Evolutionary conservation across 148 eudicot species (phyloP).

Genomic region (Camellia sinensis): DNA sequence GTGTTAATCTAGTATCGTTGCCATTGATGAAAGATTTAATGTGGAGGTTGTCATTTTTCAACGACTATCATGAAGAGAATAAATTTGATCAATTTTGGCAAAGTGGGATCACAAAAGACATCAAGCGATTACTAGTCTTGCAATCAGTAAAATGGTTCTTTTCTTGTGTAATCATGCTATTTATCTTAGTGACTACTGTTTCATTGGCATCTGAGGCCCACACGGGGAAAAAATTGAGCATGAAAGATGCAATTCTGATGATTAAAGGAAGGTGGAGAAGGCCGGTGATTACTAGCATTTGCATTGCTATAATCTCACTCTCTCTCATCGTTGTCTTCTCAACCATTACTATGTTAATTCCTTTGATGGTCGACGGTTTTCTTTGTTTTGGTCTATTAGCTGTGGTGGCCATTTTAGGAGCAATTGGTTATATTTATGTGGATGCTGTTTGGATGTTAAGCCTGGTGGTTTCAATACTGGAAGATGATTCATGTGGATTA

Average conservation of each 20-base stretch:
- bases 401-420: background rate
- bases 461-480: constrained; percentile 2
- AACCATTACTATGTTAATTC: background rate
- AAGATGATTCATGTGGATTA: constrained; percentile 4
- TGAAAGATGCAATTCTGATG: background rate
- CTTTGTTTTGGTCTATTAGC: background rate
- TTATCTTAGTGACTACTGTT: constrained; percentile 4
- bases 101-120: background rate
- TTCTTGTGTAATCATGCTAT: background rate
- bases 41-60: background rate
- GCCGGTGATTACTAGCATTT: constrained; percentile 4
- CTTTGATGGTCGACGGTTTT: background rate
- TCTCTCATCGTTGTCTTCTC: background rate
- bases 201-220: constrained; percentile 5
- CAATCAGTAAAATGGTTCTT: background rate
- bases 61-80: too few species aligned
- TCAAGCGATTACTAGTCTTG: background rate
- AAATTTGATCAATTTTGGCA: too few species aligned
- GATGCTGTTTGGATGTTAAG: constrained; percentile 8
- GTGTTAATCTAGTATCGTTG: background rate
- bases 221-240: background rate
- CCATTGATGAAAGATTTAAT: background rate
- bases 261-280: background rate
- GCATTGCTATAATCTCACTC: background rate
- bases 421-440: constrained; percentile 1